Base-by-base conservation (phyloP, 495 filamentous ascomycete species). In the Pyrenopolyporus hunteri region DNA sequence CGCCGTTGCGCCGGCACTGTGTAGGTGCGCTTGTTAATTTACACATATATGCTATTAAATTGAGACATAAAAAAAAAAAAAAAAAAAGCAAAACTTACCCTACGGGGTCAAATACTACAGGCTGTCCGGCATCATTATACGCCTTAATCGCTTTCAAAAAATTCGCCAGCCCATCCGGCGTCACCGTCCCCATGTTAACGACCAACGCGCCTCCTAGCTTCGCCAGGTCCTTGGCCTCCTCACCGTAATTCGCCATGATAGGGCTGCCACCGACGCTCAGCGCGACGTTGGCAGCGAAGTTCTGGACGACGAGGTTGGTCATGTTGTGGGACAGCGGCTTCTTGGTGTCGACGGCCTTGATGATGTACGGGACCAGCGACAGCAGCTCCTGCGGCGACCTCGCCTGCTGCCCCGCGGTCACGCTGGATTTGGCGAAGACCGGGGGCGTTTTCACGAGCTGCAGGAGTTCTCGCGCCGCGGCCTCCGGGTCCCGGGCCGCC, bases 181-280 rank as follows among this genome's bases (percentile, higher is more conserved):
- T 90, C 22, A 93, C 82, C 1, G 91, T 96, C 16, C 94, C 94
- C 91, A 97, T 97, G 73, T 98, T 98, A 65, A 98, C 85, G 10
- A 98, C 88, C 8, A 97, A 77, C 2, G 89, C 81, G 4, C 80
- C 82, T 1, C 80, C 81, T 5, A 93, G 78, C 20, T 78, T 78
- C 26, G 84, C 84, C 32, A 98, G 77, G 69, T 97, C 92, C 4
- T 73, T 71, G 3, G 93, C 91, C 80, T 98, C 94, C 53, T 88
- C 83, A 9, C 86, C 89, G 66, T 92, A 87, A 59, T 87, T 91
- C 2, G 92, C 85, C 94, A 98, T 98, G 63, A 98, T 97, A 6
- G 94, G 94, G 11, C 87, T 92, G 26, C 90, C 89, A 16, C 94
- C 93, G 58, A 94, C 83, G 26, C 89, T 82, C 19, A 97, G 79